Percentiles rank a stretch among this genome's conserved stretches.
These are phyloP conservation scores for Colletotrichum orchidophilum DNA, from an alignment of 2,329 filamentous ascomycete genomes.

Conservation along the genomic window DNA sequence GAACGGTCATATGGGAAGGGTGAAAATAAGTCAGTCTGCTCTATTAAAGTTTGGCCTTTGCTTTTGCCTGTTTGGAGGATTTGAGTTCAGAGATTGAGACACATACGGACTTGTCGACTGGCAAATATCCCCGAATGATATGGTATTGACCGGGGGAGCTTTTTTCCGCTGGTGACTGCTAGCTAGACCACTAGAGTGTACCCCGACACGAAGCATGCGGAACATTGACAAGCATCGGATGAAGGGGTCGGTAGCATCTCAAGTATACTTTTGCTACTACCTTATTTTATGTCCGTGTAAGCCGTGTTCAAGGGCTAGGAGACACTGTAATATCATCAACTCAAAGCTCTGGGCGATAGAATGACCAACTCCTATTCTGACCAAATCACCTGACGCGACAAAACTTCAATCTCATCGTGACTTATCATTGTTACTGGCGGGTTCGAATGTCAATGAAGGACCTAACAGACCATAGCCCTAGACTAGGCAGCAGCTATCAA, in stretches of 20 bases:
- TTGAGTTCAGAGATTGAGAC: neutral
- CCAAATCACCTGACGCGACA: neutral
- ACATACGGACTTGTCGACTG: neutral
- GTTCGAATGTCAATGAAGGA: neutral
- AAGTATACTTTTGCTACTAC: neutral
- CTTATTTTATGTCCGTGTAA: too few relatives aligned
- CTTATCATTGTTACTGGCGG: neutral
- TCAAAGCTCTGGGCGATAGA: neutral
- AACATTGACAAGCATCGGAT: neutral
- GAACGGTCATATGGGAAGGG: neutral
- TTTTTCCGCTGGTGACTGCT: neutral
- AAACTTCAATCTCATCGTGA: too few relatives aligned
- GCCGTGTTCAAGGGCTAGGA: neutral
- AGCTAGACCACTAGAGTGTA: neutral
- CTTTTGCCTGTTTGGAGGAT: neutral
- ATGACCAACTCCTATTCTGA: neutral
- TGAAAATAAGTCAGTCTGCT: neutral
- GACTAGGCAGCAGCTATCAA: neutral
- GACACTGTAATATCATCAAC: neutral
- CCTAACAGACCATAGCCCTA: neutral
- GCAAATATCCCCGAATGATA: neutral
- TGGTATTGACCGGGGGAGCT: neutral
- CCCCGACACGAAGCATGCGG: too few relatives aligned
- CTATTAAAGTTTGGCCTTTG: neutral
- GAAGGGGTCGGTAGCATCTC: neutral